Percentiles rank a stretch among this genome's conserved stretches.
Evolutionary conservation across 2,329 filamentous ascomycete species (phyloP).

Genomic region (Escovopsis sp.): DNA sequence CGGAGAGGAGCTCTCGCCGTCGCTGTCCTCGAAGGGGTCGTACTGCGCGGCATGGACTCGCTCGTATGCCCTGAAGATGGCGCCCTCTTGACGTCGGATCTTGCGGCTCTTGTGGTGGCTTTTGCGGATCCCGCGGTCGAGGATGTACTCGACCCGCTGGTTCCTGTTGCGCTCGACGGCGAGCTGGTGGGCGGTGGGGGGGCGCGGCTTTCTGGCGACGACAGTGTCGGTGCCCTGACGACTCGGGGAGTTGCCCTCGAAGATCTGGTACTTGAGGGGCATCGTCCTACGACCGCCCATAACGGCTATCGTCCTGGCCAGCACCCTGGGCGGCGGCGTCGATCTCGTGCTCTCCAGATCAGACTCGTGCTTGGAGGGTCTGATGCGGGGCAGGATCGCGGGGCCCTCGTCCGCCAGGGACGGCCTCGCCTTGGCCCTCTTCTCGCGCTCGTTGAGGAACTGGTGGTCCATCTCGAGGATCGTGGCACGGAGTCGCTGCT

Average conservation of each 20-base stretch:
- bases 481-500: constrained; percentile 58
- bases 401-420: constrained; percentile 35
- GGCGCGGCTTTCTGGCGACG: constrained; percentile 50
- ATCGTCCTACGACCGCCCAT: constrained; percentile 26
- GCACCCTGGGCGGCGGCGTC: constrained; percentile 24
- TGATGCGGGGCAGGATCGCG: constrained; percentile 46
- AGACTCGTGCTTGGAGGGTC: constrained; percentile 45
- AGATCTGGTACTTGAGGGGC: constrained; percentile 42
- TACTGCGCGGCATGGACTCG: constrained; percentile 40
- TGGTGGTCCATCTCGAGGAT: constrained; percentile 65
- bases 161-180: constrained; percentile 67
- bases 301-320: constrained; percentile 12
- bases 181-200: constrained; percentile 67
- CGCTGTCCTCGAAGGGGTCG: constrained; percentile 47
- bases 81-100: constrained; percentile 46
- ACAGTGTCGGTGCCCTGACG: constrained; percentile 39
- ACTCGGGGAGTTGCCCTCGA: constrained; percentile 46
- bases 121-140: constrained; percentile 57
- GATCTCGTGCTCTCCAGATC: constrained; percentile 31
- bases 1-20: constrained; percentile 35
- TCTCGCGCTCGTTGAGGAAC: constrained; percentile 48
- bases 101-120: constrained; percentile 51
- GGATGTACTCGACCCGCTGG: constrained; percentile 67
- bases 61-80: constrained; percentile 50
- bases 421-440: constrained; percentile 31